These are phyloP conservation scores for Ricinus communis DNA, from an alignment of 345 rosid species.

Conservation along the genomic window DNA sequence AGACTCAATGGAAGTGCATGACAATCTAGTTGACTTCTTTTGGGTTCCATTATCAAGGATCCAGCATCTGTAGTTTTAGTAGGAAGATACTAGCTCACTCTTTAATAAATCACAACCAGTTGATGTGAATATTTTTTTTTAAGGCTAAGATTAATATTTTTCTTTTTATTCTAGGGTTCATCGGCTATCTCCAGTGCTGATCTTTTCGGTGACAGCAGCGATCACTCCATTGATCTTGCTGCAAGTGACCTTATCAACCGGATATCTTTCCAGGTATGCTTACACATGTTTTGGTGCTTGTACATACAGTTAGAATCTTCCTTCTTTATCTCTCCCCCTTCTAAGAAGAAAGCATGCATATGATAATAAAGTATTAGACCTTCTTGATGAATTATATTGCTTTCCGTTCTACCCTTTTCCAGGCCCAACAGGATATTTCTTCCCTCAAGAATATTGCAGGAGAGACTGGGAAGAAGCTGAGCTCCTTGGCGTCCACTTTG, in stretches of 20 bases:
- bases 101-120: not conserved
- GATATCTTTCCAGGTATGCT: slow-evolving; percentile 80
- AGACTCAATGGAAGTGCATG: not conserved
- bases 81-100: not conserved
- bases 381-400: not conserved
- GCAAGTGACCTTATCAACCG: slow-evolving; percentile 84
- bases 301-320: not conserved
- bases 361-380: too few relatives aligned
- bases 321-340: not conserved
- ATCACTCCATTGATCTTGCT: slow-evolving; percentile 58
- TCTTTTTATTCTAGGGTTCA: slow-evolving; percentile 54
- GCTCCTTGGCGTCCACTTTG: slow-evolving; percentile 72
- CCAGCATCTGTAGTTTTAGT: not conserved
- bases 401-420: slow-evolving; percentile 9
- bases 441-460: slow-evolving; percentile 84
- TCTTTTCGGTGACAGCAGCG: slow-evolving; percentile 63
- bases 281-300: slow-evolving; percentile 2
- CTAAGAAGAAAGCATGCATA: too few relatives aligned
- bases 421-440: slow-evolving; percentile 94
- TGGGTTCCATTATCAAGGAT: not conserved
- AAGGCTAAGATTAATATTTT: not conserved
- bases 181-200: slow-evolving; percentile 94
- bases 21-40: not conserved
- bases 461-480: slow-evolving; percentile 88
- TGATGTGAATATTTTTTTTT: too few relatives aligned